Evolutionary conservation across 805 yeast species (phyloP).

Genomic region (Candida dendrica): DNA sequence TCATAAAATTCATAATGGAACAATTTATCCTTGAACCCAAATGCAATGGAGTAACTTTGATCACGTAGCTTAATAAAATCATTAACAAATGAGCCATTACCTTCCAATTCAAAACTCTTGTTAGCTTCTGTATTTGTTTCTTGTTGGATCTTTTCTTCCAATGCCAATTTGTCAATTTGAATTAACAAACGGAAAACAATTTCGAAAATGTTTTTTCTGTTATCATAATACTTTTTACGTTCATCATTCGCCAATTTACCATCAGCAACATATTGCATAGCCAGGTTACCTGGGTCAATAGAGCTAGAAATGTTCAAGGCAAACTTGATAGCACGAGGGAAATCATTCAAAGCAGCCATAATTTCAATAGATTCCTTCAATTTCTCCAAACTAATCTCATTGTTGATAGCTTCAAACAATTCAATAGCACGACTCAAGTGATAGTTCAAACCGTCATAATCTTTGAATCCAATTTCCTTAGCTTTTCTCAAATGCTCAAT

Average conservation of each 20-base stretch:
- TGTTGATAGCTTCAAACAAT: constrained; percentile 73
- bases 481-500: constrained; percentile 88
- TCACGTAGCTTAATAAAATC: constrained; percentile 55
- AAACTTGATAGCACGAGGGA: constrained; percentile 80
- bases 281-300: constrained; percentile 53
- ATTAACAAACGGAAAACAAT: constrained; percentile 70
- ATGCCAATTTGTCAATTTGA: constrained; percentile 60
- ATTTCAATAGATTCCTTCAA: constrained; percentile 74
- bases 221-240: constrained; percentile 41
- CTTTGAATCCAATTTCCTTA: constrained; percentile 62
- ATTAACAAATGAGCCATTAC: constrained; percentile 32
- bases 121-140: constrained; percentile 5
- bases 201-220: constrained; percentile 56
- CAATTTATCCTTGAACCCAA: constrained; percentile 68
- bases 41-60: constrained; percentile 65
- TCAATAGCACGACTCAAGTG: constrained; percentile 66
- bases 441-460: constrained; percentile 62
- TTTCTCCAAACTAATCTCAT: constrained; percentile 69
- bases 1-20: constrained; percentile 90
- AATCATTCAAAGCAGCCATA: constrained; percentile 71
- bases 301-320: constrained; percentile 69
- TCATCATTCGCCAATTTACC: constrained; percentile 44
- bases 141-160: constrained; percentile 24
- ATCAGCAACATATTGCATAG: constrained; percentile 49
- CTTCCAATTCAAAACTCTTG: constrained; percentile 9